phyloP scores from a whole-genome alignment of 2,329 filamentous ascomycete genomes.

The Chaetomiaceae sp. region DNA sequence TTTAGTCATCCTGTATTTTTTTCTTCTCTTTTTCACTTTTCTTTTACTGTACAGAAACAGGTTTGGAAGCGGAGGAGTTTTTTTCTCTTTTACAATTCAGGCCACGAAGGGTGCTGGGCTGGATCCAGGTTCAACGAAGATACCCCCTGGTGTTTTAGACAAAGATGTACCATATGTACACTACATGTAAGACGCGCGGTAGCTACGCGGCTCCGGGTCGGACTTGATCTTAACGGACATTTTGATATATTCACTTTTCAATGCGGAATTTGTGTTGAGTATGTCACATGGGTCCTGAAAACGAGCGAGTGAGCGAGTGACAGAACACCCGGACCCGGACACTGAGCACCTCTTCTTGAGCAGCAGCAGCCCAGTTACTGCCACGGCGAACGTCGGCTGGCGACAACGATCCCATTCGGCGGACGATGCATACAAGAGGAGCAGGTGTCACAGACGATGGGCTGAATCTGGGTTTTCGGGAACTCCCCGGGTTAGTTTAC shows the following conservation, averaged over 20 bases:
- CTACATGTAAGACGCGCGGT: constrained; percentile 20
- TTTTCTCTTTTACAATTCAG: constrained; percentile 12
- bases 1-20: constrained; percentile 17
- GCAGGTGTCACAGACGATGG: neutral
- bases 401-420: too few relatives aligned
- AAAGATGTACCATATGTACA: constrained; percentile 24
- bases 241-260: too few relatives aligned
- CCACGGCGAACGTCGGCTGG: too few relatives aligned
- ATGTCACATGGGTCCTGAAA: too few relatives aligned
- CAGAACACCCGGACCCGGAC: too few relatives aligned
- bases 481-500: too few relatives aligned
- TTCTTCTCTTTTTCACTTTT: constrained; percentile 3
- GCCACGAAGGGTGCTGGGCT: constrained; percentile 28
- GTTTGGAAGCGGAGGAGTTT: constrained; percentile 21
- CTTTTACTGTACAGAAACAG: constrained; percentile 24
- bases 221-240: constrained; percentile 9
- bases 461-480: too few relatives aligned
- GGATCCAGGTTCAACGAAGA: constrained; percentile 31
- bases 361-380: too few relatives aligned
- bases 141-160: constrained; percentile 29
- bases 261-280: too few relatives aligned
- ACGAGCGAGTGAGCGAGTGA: too few relatives aligned
- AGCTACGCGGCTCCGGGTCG: constrained; percentile 26
- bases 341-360: too few relatives aligned
- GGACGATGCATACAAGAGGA: too few relatives aligned